A percentile compares a stretch with the other conserved stretches of the same genome.
phyloP scores from a whole-genome alignment of 2,329 filamentous ascomycete species.

The Aspergillus versicolor region DNA sequence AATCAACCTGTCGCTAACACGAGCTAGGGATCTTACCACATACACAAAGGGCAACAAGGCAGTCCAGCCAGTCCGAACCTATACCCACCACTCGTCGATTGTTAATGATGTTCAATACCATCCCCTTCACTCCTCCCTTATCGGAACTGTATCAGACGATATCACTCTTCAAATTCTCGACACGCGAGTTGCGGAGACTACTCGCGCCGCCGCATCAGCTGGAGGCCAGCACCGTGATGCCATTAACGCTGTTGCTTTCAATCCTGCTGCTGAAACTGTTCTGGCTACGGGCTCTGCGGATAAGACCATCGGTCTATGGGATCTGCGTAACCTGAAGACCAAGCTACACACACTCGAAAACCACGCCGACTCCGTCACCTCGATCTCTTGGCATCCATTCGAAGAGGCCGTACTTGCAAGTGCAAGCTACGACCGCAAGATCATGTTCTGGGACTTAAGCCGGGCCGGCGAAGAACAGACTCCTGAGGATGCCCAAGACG shows the following conservation, averaged over 20 bases:
- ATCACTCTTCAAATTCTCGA: constrained; percentile 90
- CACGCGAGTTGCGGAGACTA: constrained; percentile 66
- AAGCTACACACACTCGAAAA: constrained; percentile 89
- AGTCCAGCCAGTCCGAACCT: constrained; percentile 70
- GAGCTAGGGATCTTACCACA: constrained; percentile 71
- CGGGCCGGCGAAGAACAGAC: constrained; percentile 91
- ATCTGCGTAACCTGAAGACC: constrained; percentile 83
- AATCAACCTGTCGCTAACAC: constrained; percentile 5
- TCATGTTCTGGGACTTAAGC: constrained; percentile 96
- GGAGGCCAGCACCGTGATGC: constrained; percentile 81
- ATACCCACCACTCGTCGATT: constrained; percentile 83
- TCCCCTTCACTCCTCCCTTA: constrained; percentile 76
- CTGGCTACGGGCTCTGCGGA: constrained; percentile 93
- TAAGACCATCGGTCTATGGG: constrained; percentile 93
- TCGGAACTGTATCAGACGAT: constrained; percentile 94
- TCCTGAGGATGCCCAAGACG: constrained; percentile 92
- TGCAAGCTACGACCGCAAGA: constrained; percentile 85
- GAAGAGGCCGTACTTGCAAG: constrained; percentile 87
- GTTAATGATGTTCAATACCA: constrained; percentile 98
- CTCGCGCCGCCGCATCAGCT: constrained; percentile 67
- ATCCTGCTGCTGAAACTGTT: constrained; percentile 84
- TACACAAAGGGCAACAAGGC: constrained; percentile 68
- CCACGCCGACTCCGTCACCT: constrained; percentile 86
- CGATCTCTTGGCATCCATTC: constrained; percentile 89
- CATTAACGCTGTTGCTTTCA: constrained; percentile 95